Percentiles rank a stretch among this genome's conserved stretches.
These are phyloP conservation scores for Trichoderma oligosporum DNA, from an alignment of 2,329 filamentous ascomycete species.

Conservation along the genomic window DNA sequence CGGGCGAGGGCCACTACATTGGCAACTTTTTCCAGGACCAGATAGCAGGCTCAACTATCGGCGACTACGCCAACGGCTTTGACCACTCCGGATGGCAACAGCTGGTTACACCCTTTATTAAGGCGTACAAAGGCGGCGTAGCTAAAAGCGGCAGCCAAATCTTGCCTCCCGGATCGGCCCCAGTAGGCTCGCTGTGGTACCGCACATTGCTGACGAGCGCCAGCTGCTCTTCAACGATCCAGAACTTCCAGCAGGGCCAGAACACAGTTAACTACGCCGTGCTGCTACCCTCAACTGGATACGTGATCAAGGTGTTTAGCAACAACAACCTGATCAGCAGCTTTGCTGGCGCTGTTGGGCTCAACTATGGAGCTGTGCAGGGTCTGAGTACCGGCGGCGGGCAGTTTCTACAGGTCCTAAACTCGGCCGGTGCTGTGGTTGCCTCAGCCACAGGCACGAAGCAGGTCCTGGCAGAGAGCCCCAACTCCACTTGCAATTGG, in stretches of 20 bases:
- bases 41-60: constrained; percentile 1
- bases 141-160: constrained; percentile 6
- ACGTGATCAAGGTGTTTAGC: constrained; percentile 1
- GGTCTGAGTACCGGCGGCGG: neutral
- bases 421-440: constrained; percentile 1
- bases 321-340: constrained; percentile 1
- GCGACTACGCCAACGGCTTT: constrained; percentile 3
- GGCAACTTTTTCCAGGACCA: constrained; percentile 11
- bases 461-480: constrained; percentile 2
- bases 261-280: constrained; percentile 8
- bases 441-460: constrained; percentile 12
- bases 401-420: constrained; percentile 10
- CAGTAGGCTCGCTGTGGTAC: constrained; percentile 9
- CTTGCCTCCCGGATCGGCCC: neutral
- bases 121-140: constrained; percentile 2
- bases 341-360: neutral
- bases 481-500: constrained; percentile 8
- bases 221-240: constrained; percentile 2
- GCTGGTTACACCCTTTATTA: constrained; percentile 4
- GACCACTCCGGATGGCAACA: constrained; percentile 15
- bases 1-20: constrained; percentile 7
- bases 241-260: constrained; percentile 8
- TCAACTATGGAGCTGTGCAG: constrained; percentile 7
- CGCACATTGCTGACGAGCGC: constrained; percentile 2
- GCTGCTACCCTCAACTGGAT: neutral